Evolutionary conservation across 495 filamentous ascomycete species (phyloP).

Genomic region (Penicillium flavigenum): DNA sequence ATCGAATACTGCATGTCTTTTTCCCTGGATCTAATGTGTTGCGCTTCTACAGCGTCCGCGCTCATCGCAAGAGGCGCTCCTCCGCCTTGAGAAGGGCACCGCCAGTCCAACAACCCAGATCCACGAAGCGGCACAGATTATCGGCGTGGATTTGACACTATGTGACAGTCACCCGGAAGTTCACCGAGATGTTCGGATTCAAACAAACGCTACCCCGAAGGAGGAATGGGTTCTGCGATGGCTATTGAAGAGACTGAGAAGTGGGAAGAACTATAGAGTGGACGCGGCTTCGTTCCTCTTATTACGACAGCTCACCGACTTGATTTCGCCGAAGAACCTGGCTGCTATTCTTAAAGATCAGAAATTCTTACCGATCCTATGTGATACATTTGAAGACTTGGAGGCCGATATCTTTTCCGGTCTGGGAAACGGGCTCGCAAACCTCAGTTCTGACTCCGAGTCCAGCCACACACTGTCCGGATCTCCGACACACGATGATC

Average conservation of each 20-base stretch:
- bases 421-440: conserved; percentile 28
- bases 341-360: conserved; percentile 51
- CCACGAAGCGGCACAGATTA: conserved; percentile 48
- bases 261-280: conserved; percentile 43
- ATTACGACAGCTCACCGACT: conserved; percentile 45
- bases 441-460: conserved; percentile 33
- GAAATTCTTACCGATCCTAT: conserved; percentile 49
- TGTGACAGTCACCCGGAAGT: conserved; percentile 38
- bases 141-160: conserved; percentile 44
- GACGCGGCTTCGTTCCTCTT: conserved; percentile 50
- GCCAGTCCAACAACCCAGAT: conserved; percentile 43
- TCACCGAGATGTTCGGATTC: conserved; percentile 29
- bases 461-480: conserved; percentile 44
- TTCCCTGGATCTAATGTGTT: conserved; percentile 15
- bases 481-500: conserved; percentile 26
- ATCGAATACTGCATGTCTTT: not conserved
- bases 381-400: conserved; percentile 40
- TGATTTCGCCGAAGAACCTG: conserved; percentile 45
- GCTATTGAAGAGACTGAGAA: conserved; percentile 61
- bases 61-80: conserved; percentile 51
- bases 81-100: conserved; percentile 52
- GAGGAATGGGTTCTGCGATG: conserved; percentile 68
- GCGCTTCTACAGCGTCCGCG: conserved; percentile 35
- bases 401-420: conserved; percentile 37
- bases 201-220: conserved; percentile 42